Evolutionary conservation across 164 flowering plant species (phyloP).

Genomic region (Piper longum): DNA sequence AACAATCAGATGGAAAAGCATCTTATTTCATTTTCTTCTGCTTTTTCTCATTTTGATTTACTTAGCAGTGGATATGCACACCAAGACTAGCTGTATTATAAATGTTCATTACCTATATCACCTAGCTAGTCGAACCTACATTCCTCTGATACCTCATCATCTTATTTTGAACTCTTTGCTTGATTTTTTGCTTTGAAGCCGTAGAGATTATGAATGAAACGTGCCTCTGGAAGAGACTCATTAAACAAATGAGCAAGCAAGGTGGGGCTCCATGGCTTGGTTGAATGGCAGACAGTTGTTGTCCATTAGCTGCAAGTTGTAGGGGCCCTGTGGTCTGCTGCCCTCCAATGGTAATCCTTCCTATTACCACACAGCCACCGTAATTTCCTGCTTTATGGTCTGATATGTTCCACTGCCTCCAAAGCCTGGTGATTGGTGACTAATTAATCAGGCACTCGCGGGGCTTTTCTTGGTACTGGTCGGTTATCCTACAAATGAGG

Average conservation of each 20-base stretch:
- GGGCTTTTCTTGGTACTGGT: background rate
- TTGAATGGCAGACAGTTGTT: constrained; percentile 2
- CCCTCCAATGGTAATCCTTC: background rate
- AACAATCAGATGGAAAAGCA: constrained; percentile 25
- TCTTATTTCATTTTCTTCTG: constrained; percentile 18
- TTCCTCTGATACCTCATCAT: constrained; percentile 8
- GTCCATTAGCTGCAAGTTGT: constrained; percentile 1
- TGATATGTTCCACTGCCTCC: background rate
- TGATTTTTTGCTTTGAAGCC: constrained; percentile 10
- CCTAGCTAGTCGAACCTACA: constrained; percentile 5
- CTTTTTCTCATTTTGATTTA: constrained; percentile 11
- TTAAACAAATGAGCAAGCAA: background rate
- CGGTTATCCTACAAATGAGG: background rate
- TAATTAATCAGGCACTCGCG: background rate
- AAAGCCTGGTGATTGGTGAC: background rate
- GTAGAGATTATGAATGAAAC: constrained; percentile 4
- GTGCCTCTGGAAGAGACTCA: background rate
- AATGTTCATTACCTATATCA: constrained; percentile 6
- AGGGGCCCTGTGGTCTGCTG: background rate
- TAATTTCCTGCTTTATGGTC: background rate
- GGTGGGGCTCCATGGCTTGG: background rate
- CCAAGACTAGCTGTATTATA: constrained; percentile 2
- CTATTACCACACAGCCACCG: background rate
- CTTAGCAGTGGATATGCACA: constrained; percentile 14
- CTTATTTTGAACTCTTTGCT: constrained; percentile 6